Conservation (phyloP, 2,329 filamentous ascomycete species). For the Westerdykella sp. region DNA sequence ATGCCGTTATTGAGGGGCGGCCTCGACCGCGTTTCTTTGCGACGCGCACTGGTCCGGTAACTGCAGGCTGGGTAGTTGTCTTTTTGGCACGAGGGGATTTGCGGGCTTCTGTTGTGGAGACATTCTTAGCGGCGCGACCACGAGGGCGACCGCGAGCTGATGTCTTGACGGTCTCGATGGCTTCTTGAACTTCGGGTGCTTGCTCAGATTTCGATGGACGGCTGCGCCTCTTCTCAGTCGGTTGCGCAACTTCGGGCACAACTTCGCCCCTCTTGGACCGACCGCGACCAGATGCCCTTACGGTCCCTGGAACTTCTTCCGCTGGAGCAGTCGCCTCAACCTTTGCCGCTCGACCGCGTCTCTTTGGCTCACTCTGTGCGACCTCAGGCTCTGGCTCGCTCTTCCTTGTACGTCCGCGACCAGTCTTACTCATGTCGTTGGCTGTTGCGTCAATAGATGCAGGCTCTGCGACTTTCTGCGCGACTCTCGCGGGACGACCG, state of each 20-base stretch:
- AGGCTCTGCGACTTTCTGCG: conserved; percentile 2
- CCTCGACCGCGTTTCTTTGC: neutral
- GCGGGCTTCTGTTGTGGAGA: no score
- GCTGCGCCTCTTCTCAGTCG: conserved; percentile 2
- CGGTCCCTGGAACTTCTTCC: neutral
- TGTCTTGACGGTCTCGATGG: no score
- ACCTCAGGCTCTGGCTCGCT: neutral
- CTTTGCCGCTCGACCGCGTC: conserved; percentile 1
- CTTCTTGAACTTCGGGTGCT: no score
- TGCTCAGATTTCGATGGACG: neutral
- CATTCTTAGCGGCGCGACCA: no score
- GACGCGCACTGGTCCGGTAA: neutral
- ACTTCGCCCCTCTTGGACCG: no score
- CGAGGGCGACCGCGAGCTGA: no score
- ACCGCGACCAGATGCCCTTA: no score
- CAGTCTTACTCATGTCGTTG: conserved; percentile 9
- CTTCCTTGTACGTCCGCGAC: conserved; percentile 12
- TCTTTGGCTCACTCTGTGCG: neutral
- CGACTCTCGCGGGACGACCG: conserved; percentile 15
- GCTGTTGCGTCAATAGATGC: conserved; percentile 4
- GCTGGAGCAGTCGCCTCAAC: neutral
- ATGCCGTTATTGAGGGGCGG: conserved; percentile 2
- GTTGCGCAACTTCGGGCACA: no score
- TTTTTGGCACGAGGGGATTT: no score
- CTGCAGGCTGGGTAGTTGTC: neutral